Base-by-base conservation (phyloP, 441 rosid genomes). In the Pelargonium exstipulatum region DNA sequence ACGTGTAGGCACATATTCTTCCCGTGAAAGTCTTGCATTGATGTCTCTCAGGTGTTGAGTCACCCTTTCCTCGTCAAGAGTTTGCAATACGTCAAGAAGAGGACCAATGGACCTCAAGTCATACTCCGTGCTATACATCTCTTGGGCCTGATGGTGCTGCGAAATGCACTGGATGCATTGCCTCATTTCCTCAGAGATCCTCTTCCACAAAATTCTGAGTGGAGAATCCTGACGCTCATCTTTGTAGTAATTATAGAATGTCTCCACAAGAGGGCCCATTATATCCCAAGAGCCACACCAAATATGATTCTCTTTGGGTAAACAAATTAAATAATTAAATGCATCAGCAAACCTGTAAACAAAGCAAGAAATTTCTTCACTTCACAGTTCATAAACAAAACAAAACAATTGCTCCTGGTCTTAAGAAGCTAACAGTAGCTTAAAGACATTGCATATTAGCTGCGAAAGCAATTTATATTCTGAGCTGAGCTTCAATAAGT, bases 101-200 rank as follows among this genome's bases (percentile, higher is more conserved):
- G 95, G 98, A 70, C 91, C 95, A 45, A 92, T 83, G 65, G 92
- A 84, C 75, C 78, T 74, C 42, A 73, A 76, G 80, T 95, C 98
- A 29, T 87, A 95, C 85, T 95, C 97, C 73, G 6, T 61, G 53
- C 73, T 77, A 73, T 87, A 95, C 87, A 84, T 87, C 80, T 87
- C 88, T 63, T 86, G 92, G 58, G 97, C 89, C 81, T 90, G 97
- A 80, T 95, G 96, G 65, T 95, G 98, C 85, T 92, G 98, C 76
- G 85, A 90, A 76, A 90, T 79, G 76, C 98, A 95, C 17, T 88
- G 95, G 22, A 92, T 81, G 75, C 99, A 95, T 40, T 69, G 79
- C 57, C 81, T 79, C 93, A 84, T 82, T 79, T 95, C 99, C 45
- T 70, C 74, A 48, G 96, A 92, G 42, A 90, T 77, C 79, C 98